These are phyloP conservation scores for Gentiana straminea DNA, from an alignment of 257 asterid genomes.

Conservation along the genomic window DNA sequence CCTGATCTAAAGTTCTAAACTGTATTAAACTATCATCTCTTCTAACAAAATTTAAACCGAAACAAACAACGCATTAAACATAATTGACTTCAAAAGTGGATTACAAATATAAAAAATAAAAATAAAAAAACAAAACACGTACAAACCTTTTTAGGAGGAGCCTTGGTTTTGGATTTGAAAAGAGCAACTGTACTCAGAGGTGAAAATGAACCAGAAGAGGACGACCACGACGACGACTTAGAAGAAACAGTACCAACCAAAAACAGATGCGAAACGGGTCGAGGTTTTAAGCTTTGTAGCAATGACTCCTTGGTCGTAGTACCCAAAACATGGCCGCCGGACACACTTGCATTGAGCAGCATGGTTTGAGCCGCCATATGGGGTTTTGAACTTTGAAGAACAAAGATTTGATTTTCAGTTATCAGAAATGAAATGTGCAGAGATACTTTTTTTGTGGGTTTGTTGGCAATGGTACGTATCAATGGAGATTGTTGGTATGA, in stretches of 20 bases:
- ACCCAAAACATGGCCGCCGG: conserved; percentile 19
- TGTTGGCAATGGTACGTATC: no score
- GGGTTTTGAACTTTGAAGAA: neutral
- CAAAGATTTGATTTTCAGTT: no score
- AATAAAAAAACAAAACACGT: no score
- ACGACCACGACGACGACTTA: no score
- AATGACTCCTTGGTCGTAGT: conserved; percentile 26
- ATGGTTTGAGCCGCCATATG: conserved; percentile 48
- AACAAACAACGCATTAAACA: no score
- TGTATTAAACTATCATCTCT: neutral
- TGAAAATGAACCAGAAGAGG: conserved; percentile 15
- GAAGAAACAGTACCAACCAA: conserved; percentile 22
- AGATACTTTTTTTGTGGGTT: no score
- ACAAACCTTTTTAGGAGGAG: conserved; percentile 57
- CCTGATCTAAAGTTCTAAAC: no score
- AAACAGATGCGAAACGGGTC: conserved; percentile 35
- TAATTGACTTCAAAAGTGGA: neutral
- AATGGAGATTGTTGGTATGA: no score
- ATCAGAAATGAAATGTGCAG: no score
- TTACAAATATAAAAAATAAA: neutral
- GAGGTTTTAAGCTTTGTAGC: conserved; percentile 39
- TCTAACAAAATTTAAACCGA: no score
- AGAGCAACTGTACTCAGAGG: conserved; percentile 32
- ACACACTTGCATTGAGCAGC: conserved; percentile 50
- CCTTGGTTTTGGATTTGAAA: conserved; percentile 73